A percentile compares a stretch with the other conserved stretches of the same genome.
phyloP scores from a whole-genome alignment of 768 basidiomycete species.

The Trametes coccinea region DNA sequence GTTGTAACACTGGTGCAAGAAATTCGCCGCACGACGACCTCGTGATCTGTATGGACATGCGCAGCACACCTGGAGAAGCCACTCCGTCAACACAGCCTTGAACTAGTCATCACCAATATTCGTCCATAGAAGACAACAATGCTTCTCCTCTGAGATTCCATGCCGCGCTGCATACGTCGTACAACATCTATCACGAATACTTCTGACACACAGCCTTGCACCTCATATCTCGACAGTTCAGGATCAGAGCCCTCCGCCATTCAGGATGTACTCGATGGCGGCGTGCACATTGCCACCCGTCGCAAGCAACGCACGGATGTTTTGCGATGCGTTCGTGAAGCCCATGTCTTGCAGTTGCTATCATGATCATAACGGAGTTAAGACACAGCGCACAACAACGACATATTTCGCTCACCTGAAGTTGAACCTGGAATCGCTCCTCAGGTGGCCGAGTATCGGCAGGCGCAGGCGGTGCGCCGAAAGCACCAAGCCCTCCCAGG shows the following conservation, averaged over 20 bases:
- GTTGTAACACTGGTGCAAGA: no score
- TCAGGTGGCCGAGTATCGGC: constrained; percentile 78
- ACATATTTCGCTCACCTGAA: constrained; percentile 53
- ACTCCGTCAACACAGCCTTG: no score
- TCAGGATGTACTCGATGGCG: constrained; percentile 90
- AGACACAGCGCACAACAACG: not conserved
- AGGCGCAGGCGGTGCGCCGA: constrained; percentile 43
- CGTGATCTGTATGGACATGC: no score
- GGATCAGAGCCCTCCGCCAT: constrained; percentile 66
- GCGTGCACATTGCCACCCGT: constrained; percentile 92
- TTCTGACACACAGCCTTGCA: not conserved
- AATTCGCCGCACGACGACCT: no score
- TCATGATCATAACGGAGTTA: not conserved
- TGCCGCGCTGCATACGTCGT: not conserved
- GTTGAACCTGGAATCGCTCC: constrained; percentile 87
- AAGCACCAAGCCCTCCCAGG: constrained; percentile 28
- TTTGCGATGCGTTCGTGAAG: constrained; percentile 85
- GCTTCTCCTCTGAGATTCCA: no score
- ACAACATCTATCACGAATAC: constrained; percentile 5
- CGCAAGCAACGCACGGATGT: constrained; percentile 85
- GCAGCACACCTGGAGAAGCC: no score
- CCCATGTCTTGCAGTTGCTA: constrained; percentile 97
- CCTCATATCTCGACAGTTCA: not conserved
- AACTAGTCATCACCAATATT: no score
- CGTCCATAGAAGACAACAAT: no score